Conservation (phyloP, 768 basidiomycete species). For the Amanita subjunquillea region DNA sequence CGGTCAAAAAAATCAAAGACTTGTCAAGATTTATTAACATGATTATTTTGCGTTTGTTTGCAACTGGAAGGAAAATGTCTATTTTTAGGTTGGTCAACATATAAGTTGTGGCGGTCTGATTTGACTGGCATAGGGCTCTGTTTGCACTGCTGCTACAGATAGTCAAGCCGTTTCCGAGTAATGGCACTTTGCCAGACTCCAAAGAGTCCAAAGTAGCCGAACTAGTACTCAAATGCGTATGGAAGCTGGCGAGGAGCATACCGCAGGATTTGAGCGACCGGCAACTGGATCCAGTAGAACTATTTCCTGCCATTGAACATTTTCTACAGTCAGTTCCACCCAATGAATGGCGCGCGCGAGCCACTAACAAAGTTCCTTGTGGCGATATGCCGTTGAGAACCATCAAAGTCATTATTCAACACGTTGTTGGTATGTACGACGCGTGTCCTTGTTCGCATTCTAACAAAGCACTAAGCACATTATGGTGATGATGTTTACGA, state of each 20-base stretch:
- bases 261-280: conserved; percentile 81
- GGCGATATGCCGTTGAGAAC: conserved; percentile 98
- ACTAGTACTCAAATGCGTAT: conserved; percentile 90
- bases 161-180: conserved; percentile 73
- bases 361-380: conserved; percentile 84
- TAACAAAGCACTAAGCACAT: conserved; percentile 39
- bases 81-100: conserved; percentile 66
- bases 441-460: not conserved
- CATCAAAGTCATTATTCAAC: conserved; percentile 97
- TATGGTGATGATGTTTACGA: conserved; percentile 89
- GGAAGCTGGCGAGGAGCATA: conserved; percentile 94
- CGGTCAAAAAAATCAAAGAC: conserved; percentile 80
- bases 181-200: conserved; percentile 61
- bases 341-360: conserved; percentile 91
- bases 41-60: conserved; percentile 91
- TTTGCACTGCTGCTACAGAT: conserved; percentile 78
- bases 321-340: conserved; percentile 91
- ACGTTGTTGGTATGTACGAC: conserved; percentile 74
- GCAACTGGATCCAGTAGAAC: conserved; percentile 74
- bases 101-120: conserved; percentile 3
- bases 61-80: conserved; percentile 81
- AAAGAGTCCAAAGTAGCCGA: conserved; percentile 86
- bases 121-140: conserved; percentile 40
- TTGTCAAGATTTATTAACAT: conserved; percentile 96
- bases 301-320: conserved; percentile 88